Base-by-base conservation (phyloP, 139 green algal species). In the Mesotaenium endlicherianum region DNA sequence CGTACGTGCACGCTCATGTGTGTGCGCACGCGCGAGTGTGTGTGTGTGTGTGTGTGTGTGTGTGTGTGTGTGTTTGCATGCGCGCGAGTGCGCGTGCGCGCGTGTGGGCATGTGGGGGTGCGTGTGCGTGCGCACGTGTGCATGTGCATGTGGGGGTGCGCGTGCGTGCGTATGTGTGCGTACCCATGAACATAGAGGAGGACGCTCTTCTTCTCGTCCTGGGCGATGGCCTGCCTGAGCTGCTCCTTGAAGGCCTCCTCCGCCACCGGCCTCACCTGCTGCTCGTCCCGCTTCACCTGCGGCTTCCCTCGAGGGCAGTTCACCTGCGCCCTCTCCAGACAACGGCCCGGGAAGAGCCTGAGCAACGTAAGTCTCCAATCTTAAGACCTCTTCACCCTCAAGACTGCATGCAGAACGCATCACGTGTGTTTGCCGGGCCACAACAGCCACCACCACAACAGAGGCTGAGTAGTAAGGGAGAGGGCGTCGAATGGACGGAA, bases 121-220 rank as follows among this genome's bases (percentile, higher is more conserved):
- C n/a, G n/a, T n/a, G n/a, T n/a, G n/a, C n/a, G n/a, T n/a, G n/a
- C n/a, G n/a, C n/a, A n/a, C n/a, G n/a, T n/a, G n/a, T n/a, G n/a
- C n/a, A n/a, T n/a, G n/a, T n/a, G n/a, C n/a, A n/a, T n/a, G n/a
- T n/a, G n/a, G n/a, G n/a, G n/a, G n/a, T n/a, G n/a, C n/a, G 26
- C 53, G 53, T 34, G 53, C 26, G 53, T 64, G 53, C 20, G 53
- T 64, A 34, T 34, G 3, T 26, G n/a, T 41, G 36, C 72, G 0
- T 45, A 80, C 72, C 72, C 72, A 71, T 80, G 72, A 26, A 80
- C 43, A 31, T 80, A 80, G 16, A 80, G 34, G 1, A 80, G 49
- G 20, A 80, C 72, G 0, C 31, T 31, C 34, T 80, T 80, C 30
- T 80, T 80, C 34, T 80, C 72, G 26, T 80, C 43, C 43, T 72